phyloP scores from a whole-genome alignment of 305 asterid genomes.

The Rubia occidens region DNA sequence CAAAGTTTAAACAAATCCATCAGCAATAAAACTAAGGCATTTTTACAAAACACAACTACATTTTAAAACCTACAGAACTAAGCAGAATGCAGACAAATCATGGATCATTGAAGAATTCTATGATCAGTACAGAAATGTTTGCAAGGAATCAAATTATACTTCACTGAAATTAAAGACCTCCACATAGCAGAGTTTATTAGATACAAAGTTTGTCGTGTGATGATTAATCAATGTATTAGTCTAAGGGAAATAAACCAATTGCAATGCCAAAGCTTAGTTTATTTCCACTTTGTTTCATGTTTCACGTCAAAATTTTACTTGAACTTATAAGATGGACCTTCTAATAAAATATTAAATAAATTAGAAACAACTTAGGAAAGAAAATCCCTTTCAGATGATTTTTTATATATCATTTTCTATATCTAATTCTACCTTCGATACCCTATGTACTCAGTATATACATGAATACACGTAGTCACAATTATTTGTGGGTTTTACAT shows the following conservation, averaged over 20 bases:
- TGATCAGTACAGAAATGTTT: not conserved
- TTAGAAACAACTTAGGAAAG: too few relatives aligned
- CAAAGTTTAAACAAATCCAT: constrained; percentile 14
- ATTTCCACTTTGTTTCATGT: not conserved
- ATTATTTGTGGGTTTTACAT: too few relatives aligned
- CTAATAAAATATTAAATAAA: too few relatives aligned
- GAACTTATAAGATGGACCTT: not conserved
- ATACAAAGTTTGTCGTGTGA: not conserved
- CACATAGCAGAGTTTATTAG: not conserved
- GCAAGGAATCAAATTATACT: not conserved
- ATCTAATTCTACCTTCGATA: too few relatives aligned
- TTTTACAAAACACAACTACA: constrained; percentile 1
- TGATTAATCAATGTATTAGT: not conserved
- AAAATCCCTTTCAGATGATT: too few relatives aligned
- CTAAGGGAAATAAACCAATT: not conserved
- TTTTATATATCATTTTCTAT: too few relatives aligned
- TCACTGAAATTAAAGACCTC: not conserved
- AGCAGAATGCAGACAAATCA: constrained; percentile 1
- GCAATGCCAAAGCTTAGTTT: not conserved
- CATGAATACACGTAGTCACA: too few relatives aligned
- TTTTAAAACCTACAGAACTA: not conserved
- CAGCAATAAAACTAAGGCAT: not conserved
- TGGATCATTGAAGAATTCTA: not conserved
- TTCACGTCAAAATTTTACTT: not conserved
- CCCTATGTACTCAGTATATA: too few relatives aligned